Conservation (phyloP, 106 monocot species). For the Acanthochlamys bracteata region DNA sequence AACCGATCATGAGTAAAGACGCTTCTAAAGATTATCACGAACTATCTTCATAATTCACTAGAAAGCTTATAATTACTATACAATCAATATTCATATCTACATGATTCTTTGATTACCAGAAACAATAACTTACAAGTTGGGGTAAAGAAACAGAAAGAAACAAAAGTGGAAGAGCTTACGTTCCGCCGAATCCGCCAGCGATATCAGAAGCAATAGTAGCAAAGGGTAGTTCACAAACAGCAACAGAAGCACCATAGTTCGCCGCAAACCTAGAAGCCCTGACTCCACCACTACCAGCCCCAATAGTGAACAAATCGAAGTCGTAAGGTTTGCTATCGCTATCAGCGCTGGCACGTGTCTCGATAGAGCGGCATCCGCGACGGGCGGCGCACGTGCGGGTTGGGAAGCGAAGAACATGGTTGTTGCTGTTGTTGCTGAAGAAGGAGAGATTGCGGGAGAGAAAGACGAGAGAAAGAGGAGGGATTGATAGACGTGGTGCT, state of each 20-base stretch:
- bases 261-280: conserved; percentile 67
- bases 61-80: no score
- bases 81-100: no score
- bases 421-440: no score
- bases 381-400: not conserved
- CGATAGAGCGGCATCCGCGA: conserved; percentile 5
- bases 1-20: no score
- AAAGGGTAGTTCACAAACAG: conserved; percentile 76
- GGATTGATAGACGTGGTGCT: conserved; percentile 13
- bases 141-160: no score
- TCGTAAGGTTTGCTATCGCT: conserved; percentile 21
- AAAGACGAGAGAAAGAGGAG: conserved; percentile 9
- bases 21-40: no score
- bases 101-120: no score
- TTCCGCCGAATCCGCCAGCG: conserved; percentile 67
- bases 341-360: conserved; percentile 3
- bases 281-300: conserved; percentile 76
- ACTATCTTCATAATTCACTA: no score
- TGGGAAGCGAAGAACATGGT: not conserved
- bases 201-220: conserved; percentile 52
- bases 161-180: conserved; percentile 28
- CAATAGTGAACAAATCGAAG: conserved; percentile 79
- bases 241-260: conserved; percentile 51
- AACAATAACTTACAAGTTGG: no score
- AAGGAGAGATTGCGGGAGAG: conserved; percentile 11